Evolutionary conservation across 164 flowering plant genomes (phyloP).

Genomic region (Dillenia turbinata): DNA sequence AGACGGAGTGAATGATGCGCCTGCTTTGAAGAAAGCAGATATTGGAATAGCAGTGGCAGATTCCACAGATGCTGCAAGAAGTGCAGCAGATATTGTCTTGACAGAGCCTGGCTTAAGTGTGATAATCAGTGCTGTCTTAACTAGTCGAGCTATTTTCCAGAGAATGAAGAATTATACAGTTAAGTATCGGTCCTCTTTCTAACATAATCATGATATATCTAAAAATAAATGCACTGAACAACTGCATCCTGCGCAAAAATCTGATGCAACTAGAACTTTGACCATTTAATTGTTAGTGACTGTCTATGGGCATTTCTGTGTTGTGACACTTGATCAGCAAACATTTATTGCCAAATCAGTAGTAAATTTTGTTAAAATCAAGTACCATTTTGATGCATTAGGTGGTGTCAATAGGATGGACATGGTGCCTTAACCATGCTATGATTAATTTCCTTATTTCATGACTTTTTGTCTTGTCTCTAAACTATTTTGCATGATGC

Average conservation of each 20-base stretch:
- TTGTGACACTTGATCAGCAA: too few relatives aligned
- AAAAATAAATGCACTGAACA: background rate
- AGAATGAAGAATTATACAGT: constrained; percentile 94
- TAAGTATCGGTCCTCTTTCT: constrained; percentile 20
- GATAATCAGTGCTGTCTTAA: constrained; percentile 77
- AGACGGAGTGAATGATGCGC: constrained; percentile 94
- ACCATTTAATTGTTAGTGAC: too few relatives aligned
- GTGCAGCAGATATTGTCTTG: constrained; percentile 82
- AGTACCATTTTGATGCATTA: too few relatives aligned
- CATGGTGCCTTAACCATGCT: too few relatives aligned
- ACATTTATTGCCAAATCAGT: too few relatives aligned
- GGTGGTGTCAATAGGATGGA: too few relatives aligned
- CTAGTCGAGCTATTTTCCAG: constrained; percentile 91
- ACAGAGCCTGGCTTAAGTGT: constrained; percentile 93
- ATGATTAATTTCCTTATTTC: too few relatives aligned
- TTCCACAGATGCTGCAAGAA: constrained; percentile 89
- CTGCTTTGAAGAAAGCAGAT: constrained; percentile 90
- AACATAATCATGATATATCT: background rate
- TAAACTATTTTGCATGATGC: background rate
- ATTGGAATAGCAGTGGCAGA: constrained; percentile 91
- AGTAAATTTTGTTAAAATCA: too few relatives aligned
- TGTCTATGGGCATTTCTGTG: too few relatives aligned
- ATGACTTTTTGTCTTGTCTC: too few relatives aligned
- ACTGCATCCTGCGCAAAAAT: too few relatives aligned
- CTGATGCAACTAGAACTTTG: too few relatives aligned